Percentiles rank a stretch among this genome's conserved stretches.
Evolutionary conservation across 768 basidiomycete species (phyloP).

Genomic region (Leccinum olivaceopallidum): DNA sequence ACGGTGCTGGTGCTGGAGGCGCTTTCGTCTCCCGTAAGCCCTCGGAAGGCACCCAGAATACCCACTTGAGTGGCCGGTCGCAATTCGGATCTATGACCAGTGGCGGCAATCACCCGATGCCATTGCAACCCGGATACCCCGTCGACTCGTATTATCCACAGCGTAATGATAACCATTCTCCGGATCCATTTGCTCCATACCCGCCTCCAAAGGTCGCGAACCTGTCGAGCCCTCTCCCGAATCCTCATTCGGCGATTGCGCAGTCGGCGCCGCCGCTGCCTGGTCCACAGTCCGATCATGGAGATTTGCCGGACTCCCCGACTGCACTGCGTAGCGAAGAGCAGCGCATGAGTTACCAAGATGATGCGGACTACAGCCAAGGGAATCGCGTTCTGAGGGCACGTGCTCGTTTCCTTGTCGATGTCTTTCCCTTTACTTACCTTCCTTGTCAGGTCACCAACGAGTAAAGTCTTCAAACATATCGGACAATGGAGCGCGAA

Average conservation of each 20-base stretch:
- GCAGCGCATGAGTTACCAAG: constrained; percentile 32
- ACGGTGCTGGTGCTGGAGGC: constrained; percentile 1
- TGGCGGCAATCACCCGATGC: constrained; percentile 13
- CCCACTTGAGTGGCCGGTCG: constrained; percentile 25
- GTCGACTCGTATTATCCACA: constrained; percentile 28
- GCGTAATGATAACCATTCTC: constrained; percentile 17
- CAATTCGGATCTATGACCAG: constrained; percentile 22
- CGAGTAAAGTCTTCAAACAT: constrained; percentile 4
- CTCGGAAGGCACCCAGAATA: constrained; percentile 29
- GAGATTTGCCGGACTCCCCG: constrained; percentile 8
- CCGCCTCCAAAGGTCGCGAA: constrained; percentile 11
- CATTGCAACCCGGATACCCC: constrained; percentile 29
- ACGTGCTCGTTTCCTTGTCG: constrained; percentile 7
- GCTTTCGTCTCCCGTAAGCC: constrained; percentile 24
- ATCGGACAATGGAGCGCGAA: constrained; percentile 5
- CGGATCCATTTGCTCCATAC: constrained; percentile 33
- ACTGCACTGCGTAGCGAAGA: constrained; percentile 16
- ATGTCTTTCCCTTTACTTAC: neutral
- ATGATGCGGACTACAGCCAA: constrained; percentile 31
- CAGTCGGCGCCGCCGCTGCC: constrained; percentile 16
- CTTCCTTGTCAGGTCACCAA: constrained; percentile 17
- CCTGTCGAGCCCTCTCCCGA: constrained; percentile 13
- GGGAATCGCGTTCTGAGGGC: constrained; percentile 30
- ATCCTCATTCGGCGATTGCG: constrained; percentile 14
- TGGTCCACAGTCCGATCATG: constrained; percentile 14